A percentile compares a stretch with the other conserved stretches of the same genome.
Evolutionary conservation across 495 filamentous ascomycete genomes (phyloP).

Genomic region (Thozetella sp.): DNA sequence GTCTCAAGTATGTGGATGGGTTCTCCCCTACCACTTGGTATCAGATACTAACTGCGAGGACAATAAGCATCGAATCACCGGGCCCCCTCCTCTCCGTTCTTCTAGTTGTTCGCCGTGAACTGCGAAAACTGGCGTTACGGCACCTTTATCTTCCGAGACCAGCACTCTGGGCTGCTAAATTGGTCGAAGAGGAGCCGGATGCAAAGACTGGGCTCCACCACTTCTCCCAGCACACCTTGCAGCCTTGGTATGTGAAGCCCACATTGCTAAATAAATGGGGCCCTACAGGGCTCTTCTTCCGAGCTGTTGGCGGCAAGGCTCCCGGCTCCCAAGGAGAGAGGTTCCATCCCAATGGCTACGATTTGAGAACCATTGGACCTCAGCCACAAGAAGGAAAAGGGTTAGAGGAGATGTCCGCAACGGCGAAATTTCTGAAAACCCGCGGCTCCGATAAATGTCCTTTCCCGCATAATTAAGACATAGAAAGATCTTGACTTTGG

Average conservation of each 20-base stretch:
- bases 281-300: neutral
- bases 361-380: slow-evolving; percentile 1
- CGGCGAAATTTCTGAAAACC: neutral
- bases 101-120: neutral
- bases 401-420: slow-evolving; percentile 1
- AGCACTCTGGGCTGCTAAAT: neutral
- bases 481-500: too few relatives aligned
- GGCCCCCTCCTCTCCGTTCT: neutral
- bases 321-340: neutral
- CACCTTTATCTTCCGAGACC: neutral
- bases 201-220: neutral
- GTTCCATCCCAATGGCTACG: slow-evolving; percentile 3
- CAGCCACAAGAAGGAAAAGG: neutral
- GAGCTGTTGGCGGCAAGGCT: slow-evolving; percentile 1
- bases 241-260: slow-evolving; percentile 3
- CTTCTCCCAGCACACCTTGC: neutral
- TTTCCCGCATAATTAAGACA: too few relatives aligned
- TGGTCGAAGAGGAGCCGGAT: neutral
- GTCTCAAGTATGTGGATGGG: neutral
- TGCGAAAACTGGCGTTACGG: neutral
- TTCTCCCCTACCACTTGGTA: neutral
- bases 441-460: neutral
- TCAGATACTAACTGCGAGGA: neutral
- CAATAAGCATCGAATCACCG: neutral
- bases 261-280: neutral